These are phyloP conservation scores for Alternaria arbusti DNA, from an alignment of 2,329 filamentous ascomycete genomes.

Conservation along the genomic window DNA sequence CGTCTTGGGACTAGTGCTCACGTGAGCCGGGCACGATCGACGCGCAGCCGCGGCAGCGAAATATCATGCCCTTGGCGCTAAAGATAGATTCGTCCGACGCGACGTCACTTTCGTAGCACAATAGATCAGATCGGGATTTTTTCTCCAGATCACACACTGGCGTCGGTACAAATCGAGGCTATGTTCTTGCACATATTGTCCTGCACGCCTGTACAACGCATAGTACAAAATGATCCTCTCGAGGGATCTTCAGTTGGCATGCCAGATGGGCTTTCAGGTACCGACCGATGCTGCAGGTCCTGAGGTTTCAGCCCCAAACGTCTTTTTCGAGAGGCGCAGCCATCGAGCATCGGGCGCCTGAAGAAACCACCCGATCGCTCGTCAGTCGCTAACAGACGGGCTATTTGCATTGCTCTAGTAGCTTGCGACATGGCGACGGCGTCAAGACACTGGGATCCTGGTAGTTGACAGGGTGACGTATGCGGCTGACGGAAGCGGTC, in stretches of 20 bases:
- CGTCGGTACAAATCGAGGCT: neutral
- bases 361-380: neutral
- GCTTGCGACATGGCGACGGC: neutral
- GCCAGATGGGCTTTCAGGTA: neutral
- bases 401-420: neutral
- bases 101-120: neutral
- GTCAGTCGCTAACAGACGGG: neutral
- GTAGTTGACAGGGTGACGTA: neutral
- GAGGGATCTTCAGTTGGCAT: neutral
- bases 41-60: neutral
- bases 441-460: neutral
- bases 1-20: conserved; percentile 15
- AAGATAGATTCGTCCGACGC: neutral
- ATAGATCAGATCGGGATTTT: neutral
- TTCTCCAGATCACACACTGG: neutral
- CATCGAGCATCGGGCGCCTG: neutral
- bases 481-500: neutral
- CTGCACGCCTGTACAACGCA: neutral
- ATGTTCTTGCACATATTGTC: neutral
- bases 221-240: neutral
- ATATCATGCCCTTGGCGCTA: neutral
- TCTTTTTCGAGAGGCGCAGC: neutral
- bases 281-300: neutral
- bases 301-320: conserved; percentile 16
- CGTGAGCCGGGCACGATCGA: conserved; percentile 11